A percentile compares a stretch with the other conserved stretches of the same genome.
These are phyloP conservation scores for Solanum paucissectum DNA, from an alignment of 257 asterid genomes.

Conservation along the genomic window DNA sequence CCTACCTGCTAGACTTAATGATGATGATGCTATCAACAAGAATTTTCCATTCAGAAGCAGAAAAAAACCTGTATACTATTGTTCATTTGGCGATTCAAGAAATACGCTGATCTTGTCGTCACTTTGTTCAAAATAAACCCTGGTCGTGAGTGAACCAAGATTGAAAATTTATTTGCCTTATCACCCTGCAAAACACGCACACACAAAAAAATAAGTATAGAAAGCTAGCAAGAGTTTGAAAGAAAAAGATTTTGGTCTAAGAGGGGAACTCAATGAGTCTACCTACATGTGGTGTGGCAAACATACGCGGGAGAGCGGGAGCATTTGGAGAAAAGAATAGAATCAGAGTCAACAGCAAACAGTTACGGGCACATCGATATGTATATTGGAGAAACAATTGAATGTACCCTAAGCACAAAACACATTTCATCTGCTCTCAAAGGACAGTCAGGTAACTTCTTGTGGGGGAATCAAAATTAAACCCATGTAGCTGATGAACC, in stretches of 20 bases:
- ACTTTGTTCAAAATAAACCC: slow-evolving; percentile 67
- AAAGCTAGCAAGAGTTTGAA: background rate
- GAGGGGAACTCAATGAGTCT: background rate
- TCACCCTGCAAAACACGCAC: slow-evolving; percentile 61
- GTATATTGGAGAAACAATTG: background rate
- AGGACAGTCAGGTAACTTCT: background rate
- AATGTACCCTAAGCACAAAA: background rate
- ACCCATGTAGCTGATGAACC: background rate
- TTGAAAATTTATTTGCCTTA: slow-evolving; percentile 56
- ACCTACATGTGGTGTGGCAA: background rate
- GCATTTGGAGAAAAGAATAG: background rate
- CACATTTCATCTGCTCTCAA: background rate
- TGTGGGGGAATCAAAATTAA: background rate
- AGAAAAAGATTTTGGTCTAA: background rate
- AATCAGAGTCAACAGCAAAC: background rate
- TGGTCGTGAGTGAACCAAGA: slow-evolving; percentile 90
- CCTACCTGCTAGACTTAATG: background rate
- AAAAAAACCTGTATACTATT: slow-evolving; percentile 75
- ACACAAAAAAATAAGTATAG: background rate
- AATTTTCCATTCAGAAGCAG: background rate
- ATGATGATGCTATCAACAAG: background rate
- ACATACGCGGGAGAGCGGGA: background rate
- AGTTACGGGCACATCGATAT: background rate
- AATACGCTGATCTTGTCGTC: slow-evolving; percentile 71
- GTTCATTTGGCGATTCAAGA: slow-evolving; percentile 75